These are phyloP conservation scores for Eucalyptus pauciflora DNA, from an alignment of 345 rosid species.

Conservation along the genomic window DNA sequence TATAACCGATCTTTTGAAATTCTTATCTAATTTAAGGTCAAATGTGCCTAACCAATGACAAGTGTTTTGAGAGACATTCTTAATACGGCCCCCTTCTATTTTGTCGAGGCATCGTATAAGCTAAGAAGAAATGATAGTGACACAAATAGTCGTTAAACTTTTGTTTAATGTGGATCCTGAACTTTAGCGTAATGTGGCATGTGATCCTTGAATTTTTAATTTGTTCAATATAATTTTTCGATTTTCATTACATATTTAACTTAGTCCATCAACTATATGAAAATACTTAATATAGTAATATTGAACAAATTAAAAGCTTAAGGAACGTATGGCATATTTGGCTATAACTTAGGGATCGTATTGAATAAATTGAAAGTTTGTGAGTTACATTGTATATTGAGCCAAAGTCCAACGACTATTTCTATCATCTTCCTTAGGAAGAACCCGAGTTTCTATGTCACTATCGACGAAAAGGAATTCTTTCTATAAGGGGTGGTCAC, in stretches of 20 bases:
- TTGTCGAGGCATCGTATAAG: fast-evolving
- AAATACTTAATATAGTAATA: too few species aligned
- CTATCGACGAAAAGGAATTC: not conserved
- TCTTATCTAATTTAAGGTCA: not conserved
- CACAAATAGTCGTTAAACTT: too few species aligned
- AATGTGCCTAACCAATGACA: not conserved
- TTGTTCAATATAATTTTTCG: fast-evolving
- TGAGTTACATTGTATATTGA: fast-evolving
- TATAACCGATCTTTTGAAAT: not conserved
- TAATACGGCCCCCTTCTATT: fast-evolving
- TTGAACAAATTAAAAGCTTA: too few species aligned
- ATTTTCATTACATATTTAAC: too few species aligned
- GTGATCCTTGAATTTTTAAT: too few species aligned
- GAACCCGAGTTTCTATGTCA: not conserved
- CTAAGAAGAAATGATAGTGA: not conserved
- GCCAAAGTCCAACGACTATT: too few species aligned
- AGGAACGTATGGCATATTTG: fast-evolving
- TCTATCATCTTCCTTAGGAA: too few species aligned
- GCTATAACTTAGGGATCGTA: too few species aligned
- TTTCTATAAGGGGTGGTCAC: not conserved
- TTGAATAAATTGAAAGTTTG: too few species aligned
- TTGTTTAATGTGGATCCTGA: fast-evolving
- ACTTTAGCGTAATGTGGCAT: too few species aligned
- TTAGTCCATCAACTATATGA: too few species aligned
- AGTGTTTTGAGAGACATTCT: not conserved